Evolutionary conservation across 75 land plant genomes (phyloP).

Genomic region (Adiantum capillusveneris): DNA sequence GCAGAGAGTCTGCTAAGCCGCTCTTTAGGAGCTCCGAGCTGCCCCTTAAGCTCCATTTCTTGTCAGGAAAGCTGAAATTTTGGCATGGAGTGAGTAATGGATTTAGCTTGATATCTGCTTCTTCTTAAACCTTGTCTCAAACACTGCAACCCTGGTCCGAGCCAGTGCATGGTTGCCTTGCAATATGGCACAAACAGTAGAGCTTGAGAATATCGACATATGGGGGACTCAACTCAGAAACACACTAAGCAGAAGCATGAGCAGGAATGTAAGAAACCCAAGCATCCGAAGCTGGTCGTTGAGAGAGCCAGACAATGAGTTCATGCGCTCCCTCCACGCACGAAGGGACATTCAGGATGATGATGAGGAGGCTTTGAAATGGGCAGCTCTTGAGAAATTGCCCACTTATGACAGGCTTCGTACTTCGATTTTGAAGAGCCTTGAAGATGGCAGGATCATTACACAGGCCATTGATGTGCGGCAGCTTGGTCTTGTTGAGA

Average conservation of each 20-base stretch:
- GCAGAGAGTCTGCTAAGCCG: neutral
- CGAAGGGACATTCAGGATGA: slow-evolving; percentile 9
- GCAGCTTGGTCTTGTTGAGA: slow-evolving; percentile 15
- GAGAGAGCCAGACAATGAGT: slow-evolving; percentile 4
- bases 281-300: slow-evolving; percentile 4
- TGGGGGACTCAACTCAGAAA: slow-evolving; percentile 9
- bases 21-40: no score
- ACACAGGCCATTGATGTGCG: slow-evolving; percentile 21
- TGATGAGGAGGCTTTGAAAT: slow-evolving; percentile 33
- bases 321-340: slow-evolving; percentile 1
- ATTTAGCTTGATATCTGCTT: no score
- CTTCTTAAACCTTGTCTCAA: no score
- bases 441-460: neutral
- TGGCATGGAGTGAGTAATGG: no score
- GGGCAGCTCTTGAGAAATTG: slow-evolving; percentile 37
- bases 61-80: no score
- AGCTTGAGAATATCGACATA: slow-evolving; percentile 10
- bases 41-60: no score
- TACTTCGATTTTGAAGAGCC: slow-evolving; percentile 13
- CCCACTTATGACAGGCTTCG: slow-evolving; percentile 36
- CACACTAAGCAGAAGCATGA: slow-evolving; percentile 3
- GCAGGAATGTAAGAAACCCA: neutral
- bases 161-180: no score
- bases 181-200: slow-evolving; percentile 7
- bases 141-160: no score